These are phyloP conservation scores for Usnea hakonensis DNA, from an alignment of 495 filamentous ascomycete species.

Conservation along the genomic window DNA sequence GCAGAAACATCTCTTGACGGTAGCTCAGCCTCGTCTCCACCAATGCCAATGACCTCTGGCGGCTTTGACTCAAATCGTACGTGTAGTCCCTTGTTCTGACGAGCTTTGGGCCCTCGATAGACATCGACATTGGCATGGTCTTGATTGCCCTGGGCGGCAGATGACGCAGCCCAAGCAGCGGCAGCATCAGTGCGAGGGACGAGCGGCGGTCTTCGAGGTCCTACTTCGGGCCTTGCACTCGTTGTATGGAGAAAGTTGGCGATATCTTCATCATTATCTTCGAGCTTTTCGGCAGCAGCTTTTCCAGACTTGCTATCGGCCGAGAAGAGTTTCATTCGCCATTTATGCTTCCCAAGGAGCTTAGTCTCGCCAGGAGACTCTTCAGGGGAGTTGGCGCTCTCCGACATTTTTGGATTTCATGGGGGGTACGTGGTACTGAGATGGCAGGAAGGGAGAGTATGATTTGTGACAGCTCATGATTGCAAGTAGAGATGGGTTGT, in stretches of 20 bases:
- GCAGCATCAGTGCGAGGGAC: conserved; percentile 7
- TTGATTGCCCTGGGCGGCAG: conserved; percentile 26
- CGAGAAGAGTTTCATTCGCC: conserved; percentile 44
- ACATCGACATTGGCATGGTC: conserved; percentile 17
- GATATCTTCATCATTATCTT: conserved; percentile 36
- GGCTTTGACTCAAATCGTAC: conserved; percentile 62
- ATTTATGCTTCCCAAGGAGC: conserved; percentile 35
- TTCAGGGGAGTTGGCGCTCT: conserved; percentile 9
- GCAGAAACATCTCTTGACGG: conserved; percentile 61
- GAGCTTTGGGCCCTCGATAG: conserved; percentile 27
- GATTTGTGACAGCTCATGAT: conserved; percentile 3
- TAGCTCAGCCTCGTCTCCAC: conserved; percentile 71
- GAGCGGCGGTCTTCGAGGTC: conserved; percentile 21
- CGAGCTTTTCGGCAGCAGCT: conserved; percentile 22
- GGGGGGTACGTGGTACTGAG: too few relatives aligned
- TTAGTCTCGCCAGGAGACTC: conserved; percentile 30
- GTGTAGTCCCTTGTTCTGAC: conserved; percentile 51
- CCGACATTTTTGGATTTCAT: conserved; percentile 10
- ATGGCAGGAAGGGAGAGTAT: not conserved
- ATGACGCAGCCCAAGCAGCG: conserved; percentile 21
- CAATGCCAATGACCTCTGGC: conserved; percentile 77
- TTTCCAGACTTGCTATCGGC: conserved; percentile 31
- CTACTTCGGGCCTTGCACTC: conserved; percentile 17
- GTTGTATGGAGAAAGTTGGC: conserved; percentile 37
- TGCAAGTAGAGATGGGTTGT: not conserved